Conservation (phyloP, 257 asterid species). For the Sherardia arvensis region DNA sequence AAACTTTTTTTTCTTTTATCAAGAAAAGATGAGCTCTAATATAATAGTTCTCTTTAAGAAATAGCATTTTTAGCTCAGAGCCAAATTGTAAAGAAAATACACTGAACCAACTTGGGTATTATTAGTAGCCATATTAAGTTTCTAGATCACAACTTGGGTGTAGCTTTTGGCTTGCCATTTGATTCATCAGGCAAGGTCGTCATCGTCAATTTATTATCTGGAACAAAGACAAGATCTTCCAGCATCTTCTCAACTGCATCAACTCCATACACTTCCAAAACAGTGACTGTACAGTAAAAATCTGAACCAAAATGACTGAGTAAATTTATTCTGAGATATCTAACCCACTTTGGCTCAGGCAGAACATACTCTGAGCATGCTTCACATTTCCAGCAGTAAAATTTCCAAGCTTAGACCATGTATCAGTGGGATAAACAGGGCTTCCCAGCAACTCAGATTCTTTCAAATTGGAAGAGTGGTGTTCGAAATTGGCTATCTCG, state of each 20-base stretch:
- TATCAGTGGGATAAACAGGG: slow-evolving; percentile 77
- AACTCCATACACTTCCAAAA: slow-evolving; percentile 80
- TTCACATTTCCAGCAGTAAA: slow-evolving; percentile 71
- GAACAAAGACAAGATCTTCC: slow-evolving; percentile 66
- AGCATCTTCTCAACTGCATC: slow-evolving; percentile 99
- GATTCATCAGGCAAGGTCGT: slow-evolving; percentile 31
- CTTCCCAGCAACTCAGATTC: slow-evolving; percentile 78
- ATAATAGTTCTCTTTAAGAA: no score
- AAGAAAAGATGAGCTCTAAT: no score
- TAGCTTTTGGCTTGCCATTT: slow-evolving; percentile 28
- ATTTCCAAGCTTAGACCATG: slow-evolving; percentile 77
- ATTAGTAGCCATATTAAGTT: no score
- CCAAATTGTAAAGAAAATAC: no score
- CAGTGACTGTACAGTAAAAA: slow-evolving; percentile 84
- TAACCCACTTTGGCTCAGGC: slow-evolving; percentile 86
- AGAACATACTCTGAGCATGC: slow-evolving; percentile 66
- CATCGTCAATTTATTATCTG: slow-evolving; percentile 39
- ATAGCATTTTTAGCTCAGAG: no score
- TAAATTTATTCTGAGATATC: slow-evolving; percentile 66
- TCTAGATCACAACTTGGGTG: no score
- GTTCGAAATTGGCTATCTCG: slow-evolving; percentile 81
- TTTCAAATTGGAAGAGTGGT: slow-evolving; percentile 79
- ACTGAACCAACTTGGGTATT: no score
- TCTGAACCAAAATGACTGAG: slow-evolving; percentile 80
- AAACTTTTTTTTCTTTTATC: no score